Base-by-base conservation (phyloP, 2,329 filamentous ascomycete genomes). In the Paecilomyces fulvus region DNA sequence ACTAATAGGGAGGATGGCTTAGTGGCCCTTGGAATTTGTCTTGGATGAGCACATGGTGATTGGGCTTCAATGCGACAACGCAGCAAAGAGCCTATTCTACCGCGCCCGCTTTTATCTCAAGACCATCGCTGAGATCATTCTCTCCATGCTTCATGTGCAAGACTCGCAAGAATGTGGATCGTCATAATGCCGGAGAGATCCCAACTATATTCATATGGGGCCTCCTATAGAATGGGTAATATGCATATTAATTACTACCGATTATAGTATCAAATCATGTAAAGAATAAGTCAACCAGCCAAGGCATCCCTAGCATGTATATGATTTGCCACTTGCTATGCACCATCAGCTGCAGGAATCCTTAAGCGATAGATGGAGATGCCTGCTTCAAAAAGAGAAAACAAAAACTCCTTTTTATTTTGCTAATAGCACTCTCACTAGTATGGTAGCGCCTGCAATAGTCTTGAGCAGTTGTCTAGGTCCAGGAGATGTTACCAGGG, bases 41-140 rank as follows among this genome's bases (percentile, higher is more conserved):
- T 43, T 37, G n/a, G 37, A 43, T 43, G 37, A 43, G 37, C 23
- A 49, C 51, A 49, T 56, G 54, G 52, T 56, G 56, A 61, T 59
- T 61, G 55, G 56, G 56, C 56, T 48, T 54, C 50, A 54, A 57
- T 33, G 58, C 54, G 56, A 62, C 60, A 62, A 61, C 60, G 52
- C 58, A 61, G 57, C 60, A 59, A 55, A 33, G 51, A 55, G 21
- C 49, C 55, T 55, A 23, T 59, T n/a, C n/a, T 23, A 20, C 20
- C 14, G 48, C 21, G 11, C 21, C 25, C 20, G 48, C 21, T 49
- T 12, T 28, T 17, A 25, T 28, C 21, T 28, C 48, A 7, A 14
- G 21, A 20, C 7, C 48, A 11, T 17, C 14, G 20, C 10, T 12
- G 23, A 43, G 37, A 43, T 10, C n/a, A 9, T n/a, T n/a, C 14